phyloP scores from a whole-genome alignment of 2,329 filamentous ascomycete genomes.

The Neopestalotiopsis sp. region DNA sequence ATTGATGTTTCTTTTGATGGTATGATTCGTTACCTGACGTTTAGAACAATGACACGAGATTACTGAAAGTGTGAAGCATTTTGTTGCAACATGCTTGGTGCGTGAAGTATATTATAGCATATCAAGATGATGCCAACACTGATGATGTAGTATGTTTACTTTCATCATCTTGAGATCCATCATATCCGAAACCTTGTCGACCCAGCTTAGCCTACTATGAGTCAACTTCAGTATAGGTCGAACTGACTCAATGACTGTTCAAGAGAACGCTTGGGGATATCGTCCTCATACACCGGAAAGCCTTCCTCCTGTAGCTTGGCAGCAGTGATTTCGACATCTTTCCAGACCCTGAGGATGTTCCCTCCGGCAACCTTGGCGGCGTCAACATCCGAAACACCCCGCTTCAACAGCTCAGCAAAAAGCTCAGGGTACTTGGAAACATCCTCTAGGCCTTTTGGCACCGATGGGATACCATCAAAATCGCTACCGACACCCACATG shows the following conservation, averaged over 20 bases:
- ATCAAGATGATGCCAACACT: no score
- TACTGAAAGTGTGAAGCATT: no score
- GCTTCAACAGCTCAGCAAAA: slow-evolving; percentile 74
- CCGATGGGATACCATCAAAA: slow-evolving; percentile 77
- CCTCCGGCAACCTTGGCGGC: slow-evolving; percentile 77
- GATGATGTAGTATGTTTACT: background rate
- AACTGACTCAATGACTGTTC: background rate
- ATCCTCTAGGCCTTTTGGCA: slow-evolving; percentile 80
- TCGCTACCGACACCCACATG: slow-evolving; percentile 90
- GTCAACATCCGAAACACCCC: slow-evolving; percentile 77
- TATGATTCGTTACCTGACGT: no score
- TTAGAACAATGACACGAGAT: no score
- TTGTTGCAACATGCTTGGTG: no score
- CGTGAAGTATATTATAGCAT: no score
- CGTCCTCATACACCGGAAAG: slow-evolving; percentile 59
- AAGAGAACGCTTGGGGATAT: slow-evolving; percentile 28
- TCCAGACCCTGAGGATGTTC: slow-evolving; percentile 87
- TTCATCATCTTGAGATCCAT: background rate
- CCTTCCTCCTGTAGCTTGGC: slow-evolving; percentile 66
- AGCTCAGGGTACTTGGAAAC: slow-evolving; percentile 83
- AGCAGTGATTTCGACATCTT: slow-evolving; percentile 76
- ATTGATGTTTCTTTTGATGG: no score
- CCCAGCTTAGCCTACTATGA: no score
- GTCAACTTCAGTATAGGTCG: background rate
- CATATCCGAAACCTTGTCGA: background rate